Percentiles rank a stretch among this genome's conserved stretches.
These are phyloP conservation scores for Tillandsia fasciculata DNA, from an alignment of 176 grass and related monocot genomes.

Conservation along the genomic window DNA sequence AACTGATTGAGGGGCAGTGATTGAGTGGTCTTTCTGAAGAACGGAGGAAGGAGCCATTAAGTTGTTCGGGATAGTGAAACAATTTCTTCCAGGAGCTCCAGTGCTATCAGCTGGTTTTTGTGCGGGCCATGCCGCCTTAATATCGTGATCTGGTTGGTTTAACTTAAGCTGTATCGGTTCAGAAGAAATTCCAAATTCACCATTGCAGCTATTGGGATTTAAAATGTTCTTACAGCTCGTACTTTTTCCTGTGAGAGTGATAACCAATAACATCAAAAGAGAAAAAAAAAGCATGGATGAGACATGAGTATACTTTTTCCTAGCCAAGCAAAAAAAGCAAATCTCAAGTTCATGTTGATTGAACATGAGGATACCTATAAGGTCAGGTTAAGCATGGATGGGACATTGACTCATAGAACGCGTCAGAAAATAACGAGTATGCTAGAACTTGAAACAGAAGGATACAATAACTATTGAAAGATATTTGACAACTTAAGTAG, in stretches of 20 bases:
- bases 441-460: too few relatives aligned
- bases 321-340: neutral
- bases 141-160: constrained; percentile 21
- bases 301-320: neutral
- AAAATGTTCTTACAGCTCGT: neutral
- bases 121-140: constrained; percentile 16
- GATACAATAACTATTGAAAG: neutral
- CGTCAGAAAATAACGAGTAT: neutral
- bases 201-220: neutral
- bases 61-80: constrained; percentile 11
- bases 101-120: constrained; percentile 12
- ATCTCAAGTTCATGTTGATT: neutral
- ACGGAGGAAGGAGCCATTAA: constrained; percentile 9
- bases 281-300: neutral
- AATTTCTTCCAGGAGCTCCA: constrained; percentile 10
- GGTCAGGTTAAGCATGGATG: neutral
- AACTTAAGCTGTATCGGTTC: neutral
- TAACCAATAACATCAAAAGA: neutral
- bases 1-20: constrained; percentile 1
- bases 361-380: neutral
- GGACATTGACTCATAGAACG: neutral
- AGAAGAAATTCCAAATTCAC: neutral
- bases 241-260: constrained; percentile 10
- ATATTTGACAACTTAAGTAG: too few relatives aligned
- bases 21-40: neutral